A percentile compares a stretch with the other conserved stretches of the same genome.
These are phyloP conservation scores for Daucus carota DNA, from an alignment of 129 eudicot species.

Conservation along the genomic window DH1_v3.0 NC_030381.2:20246001-20246500, in stretches of 20 bases:
- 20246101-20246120: constrained; percentile 46
- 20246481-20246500: neutral
- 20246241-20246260: neutral
- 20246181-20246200: neutral
- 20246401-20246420: neutral
- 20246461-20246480: too few relatives aligned
- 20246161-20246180: neutral
- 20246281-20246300: neutral
- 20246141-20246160: neutral
- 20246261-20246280: neutral
- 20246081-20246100: constrained; percentile 37
- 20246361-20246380: too few relatives aligned
- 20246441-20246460: neutral
- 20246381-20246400: neutral
- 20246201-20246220: neutral
- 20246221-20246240: neutral
- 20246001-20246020: constrained; percentile 28
- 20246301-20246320: too few relatives aligned
- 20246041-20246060: constrained; percentile 25
- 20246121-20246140: neutral
- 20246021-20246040: constrained; percentile 34
- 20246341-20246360: neutral
- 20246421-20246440: neutral
- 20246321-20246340: neutral
- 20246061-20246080: constrained; percentile 37